Evolutionary conservation across 2,329 filamentous ascomycete genomes (phyloP).

Genomic region (Fusarium dimerum): DNA sequence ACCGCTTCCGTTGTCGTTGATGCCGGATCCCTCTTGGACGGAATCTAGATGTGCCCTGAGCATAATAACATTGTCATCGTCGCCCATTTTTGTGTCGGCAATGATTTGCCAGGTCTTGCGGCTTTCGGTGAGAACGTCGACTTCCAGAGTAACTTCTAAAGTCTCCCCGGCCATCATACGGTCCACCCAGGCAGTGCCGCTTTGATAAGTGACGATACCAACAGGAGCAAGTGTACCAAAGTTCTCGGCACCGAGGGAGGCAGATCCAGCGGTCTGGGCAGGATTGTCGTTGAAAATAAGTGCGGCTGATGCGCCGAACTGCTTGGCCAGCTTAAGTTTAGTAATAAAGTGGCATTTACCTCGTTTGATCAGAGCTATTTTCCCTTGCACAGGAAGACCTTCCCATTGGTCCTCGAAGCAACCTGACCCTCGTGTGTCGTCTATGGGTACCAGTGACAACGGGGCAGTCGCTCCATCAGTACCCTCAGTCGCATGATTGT

Average conservation of each 20-base stretch:
- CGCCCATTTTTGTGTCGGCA: constrained; percentile 42
- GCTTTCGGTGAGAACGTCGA: constrained; percentile 39
- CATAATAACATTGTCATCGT: constrained; percentile 40
- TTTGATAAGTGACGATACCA: constrained; percentile 35
- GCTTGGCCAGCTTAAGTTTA: constrained; percentile 41
- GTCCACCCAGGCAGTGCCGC: constrained; percentile 36
- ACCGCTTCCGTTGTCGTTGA: constrained; percentile 44
- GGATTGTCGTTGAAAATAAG: constrained; percentile 64
- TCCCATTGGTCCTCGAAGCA: constrained; percentile 43
- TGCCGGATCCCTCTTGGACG: constrained; percentile 40
- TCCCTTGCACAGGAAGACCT: constrained; percentile 40
- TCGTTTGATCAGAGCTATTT: constrained; percentile 44
- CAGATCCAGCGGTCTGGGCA: constrained; percentile 42
- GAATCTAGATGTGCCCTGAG: constrained; percentile 42
- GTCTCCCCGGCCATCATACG: constrained; percentile 33
- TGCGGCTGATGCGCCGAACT: constrained; percentile 41
- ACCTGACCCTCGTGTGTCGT: constrained; percentile 33
- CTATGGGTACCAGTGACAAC: constrained; percentile 35
- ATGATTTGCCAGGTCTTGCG: constrained; percentile 43
- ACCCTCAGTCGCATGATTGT: constrained; percentile 42
- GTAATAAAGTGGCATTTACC: constrained; percentile 42
- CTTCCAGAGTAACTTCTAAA: constrained; percentile 32
- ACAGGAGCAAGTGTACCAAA: constrained; percentile 35
- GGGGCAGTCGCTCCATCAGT: constrained; percentile 32
- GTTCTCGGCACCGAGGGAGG: constrained; percentile 51